Base-by-base conservation (phyloP, 2,329 filamentous ascomycete species). In the Penicillium verrucosum region DNA sequence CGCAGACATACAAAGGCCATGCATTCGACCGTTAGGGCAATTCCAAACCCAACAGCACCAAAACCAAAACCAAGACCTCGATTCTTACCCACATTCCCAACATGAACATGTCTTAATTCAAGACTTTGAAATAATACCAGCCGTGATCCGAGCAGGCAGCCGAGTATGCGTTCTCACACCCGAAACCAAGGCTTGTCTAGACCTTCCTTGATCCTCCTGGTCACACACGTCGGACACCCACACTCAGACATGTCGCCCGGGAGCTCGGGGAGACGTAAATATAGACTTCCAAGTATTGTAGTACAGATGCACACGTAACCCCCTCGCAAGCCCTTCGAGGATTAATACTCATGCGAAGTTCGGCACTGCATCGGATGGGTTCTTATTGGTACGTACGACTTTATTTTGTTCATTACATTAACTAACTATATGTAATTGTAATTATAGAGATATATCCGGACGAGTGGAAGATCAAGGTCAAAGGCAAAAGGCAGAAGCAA, bases 241-340 rank as follows among this genome's bases (percentile, higher is more conserved):
- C 48, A 42, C 18, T 21, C 48, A 42, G 29, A 25, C 23, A 30
- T 10, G 12, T 36, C 49, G 37, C 14, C 23, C 23, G 46, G 32
- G 37, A 32, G 3, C 18, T 30, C 29, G 21, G 49, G 16, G 29
- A 42, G 36, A 41, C 12, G 14, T 25, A 27, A 34, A 48, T 25
- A 23, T 25, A 27, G 10, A 27, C 48, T 32, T 51, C 10, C 23
- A 38, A 40, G 2, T 8, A 9, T n/a, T 32, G 49, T 51, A 18
- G 29, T n/a, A 51, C 49, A 44, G 49, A 44, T 51, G 49, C 29
- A 51, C 49, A 43, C 38, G 49, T 51, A 51, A 51, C 49, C 49
- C 49, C 32, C 27, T 23, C 27, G n/a, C 18, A 16, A 32, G 12
- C n/a, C 7, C 8, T 32, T 45, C 12, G n/a, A 25, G 23, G 40